Evolutionary conservation across 495 filamentous ascomycete species (phyloP).

Genomic region (Penicillium ochrochloron): DNA sequence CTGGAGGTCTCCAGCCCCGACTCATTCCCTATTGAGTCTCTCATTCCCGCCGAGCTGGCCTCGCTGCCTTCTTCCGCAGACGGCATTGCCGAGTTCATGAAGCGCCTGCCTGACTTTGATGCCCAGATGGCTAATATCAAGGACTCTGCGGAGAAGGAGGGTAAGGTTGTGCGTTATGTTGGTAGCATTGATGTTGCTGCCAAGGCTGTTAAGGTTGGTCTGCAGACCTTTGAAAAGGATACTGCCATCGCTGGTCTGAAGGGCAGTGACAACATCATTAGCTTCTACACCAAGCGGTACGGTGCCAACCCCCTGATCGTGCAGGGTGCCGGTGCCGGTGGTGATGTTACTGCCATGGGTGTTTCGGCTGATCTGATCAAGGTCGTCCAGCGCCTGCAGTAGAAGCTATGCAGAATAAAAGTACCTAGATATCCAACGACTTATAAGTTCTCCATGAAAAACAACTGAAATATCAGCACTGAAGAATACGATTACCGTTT

Average conservation of each 20-base stretch:
- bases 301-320: conserved; percentile 87
- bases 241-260: conserved; percentile 90
- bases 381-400: conserved; percentile 62
- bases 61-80: conserved; percentile 63
- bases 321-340: conserved; percentile 92
- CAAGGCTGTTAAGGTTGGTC: conserved; percentile 80
- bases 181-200: conserved; percentile 84
- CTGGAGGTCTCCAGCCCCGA: conserved; percentile 76
- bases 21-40: conserved; percentile 85
- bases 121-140: conserved; percentile 81
- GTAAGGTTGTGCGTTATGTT: conserved; percentile 92
- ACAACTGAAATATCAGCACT: neutral
- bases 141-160: conserved; percentile 73
- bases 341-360: conserved; percentile 95
- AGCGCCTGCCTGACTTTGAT: conserved; percentile 76
- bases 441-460: conserved; percentile 12
- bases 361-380: conserved; percentile 89
- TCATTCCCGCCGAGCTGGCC: conserved; percentile 85
- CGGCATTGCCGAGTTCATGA: conserved; percentile 74
- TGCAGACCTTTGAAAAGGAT: conserved; percentile 82
- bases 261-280: conserved; percentile 97
- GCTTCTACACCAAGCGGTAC: conserved; percentile 95
- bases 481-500: neutral
- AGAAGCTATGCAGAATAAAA: conserved; percentile 19
- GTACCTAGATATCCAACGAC: conserved; percentile 15